Conservation (phyloP, 2,329 filamentous ascomycete species). For the Talaromyces sp. region DNA sequence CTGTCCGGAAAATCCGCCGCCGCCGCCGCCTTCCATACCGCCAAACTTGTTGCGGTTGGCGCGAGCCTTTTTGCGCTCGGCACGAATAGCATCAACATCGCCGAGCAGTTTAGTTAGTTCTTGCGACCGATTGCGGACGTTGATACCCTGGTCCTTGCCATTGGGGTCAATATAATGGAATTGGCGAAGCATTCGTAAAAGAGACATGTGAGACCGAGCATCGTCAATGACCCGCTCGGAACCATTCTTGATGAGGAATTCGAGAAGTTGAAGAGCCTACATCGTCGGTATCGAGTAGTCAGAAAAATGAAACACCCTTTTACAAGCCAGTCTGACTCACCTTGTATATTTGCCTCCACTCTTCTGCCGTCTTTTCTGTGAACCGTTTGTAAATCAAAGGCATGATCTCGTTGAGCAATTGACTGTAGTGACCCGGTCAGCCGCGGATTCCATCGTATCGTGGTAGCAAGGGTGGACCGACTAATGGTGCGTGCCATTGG, state of each 20-base stretch:
- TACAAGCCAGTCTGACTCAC: conserved; percentile 35
- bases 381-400: conserved; percentile 99
- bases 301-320: neutral
- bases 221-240: conserved; percentile 97
- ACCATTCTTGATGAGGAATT: conserved; percentile 96
- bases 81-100: conserved; percentile 56
- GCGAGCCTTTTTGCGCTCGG: conserved; percentile 79
- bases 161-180: conserved; percentile 96
- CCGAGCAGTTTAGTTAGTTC: conserved; percentile 89
- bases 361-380: conserved; percentile 95
- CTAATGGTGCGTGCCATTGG: conserved; percentile 98
- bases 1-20: conserved; percentile 50
- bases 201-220: conserved; percentile 86
- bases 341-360: conserved; percentile 99
- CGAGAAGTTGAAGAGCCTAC: conserved; percentile 78
- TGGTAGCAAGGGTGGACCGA: conserved; percentile 45
- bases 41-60: conserved; percentile 90
- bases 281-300: neutral
- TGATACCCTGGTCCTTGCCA: conserved; percentile 96
- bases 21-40: conserved; percentile 75
- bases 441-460: conserved; percentile 13
- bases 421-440: conserved; percentile 50
- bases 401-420: conserved; percentile 98
- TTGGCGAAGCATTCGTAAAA: conserved; percentile 96
- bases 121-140: conserved; percentile 93